Base-by-base conservation (phyloP, 2,329 filamentous ascomycete genomes). In the Penicillium paneum region DNA sequence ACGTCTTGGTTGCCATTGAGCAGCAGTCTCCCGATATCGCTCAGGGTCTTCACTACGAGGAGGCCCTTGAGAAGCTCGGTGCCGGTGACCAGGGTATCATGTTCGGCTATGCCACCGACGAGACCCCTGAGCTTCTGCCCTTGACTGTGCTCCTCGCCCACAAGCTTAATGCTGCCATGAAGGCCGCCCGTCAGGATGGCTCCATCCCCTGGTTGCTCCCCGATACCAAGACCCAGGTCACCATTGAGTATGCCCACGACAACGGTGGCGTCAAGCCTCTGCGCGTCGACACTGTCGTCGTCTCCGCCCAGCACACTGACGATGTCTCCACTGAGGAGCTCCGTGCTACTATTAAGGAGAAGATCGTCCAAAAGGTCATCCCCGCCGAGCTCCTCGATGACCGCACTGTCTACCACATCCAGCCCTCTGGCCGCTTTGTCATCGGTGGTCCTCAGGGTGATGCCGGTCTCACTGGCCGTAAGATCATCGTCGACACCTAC, bases 31-130 rank as follows among this genome's bases (percentile, higher is more conserved):
- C 93, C 71, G 94, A 99, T 79, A 99, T 99, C 73, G 94, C 94
- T 68, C 94, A 97, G 82, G 94, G 94, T 84, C 90, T 99, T 54
- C 91, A 97, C 84, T 96, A 96, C 78, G 94, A 99, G 65, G 85
- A 97, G 83, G 91, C 91, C 66, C 88, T 99, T 46, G 94, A 99
- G 86, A 88, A 96, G 81, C 88, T 99, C 64, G 94, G 94, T 79
- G 94, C 94, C 61, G 94, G 94, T 88, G 94, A 99, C 80, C 94
- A 99, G 84, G 94, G 94, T 83, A 97, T 99, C 84, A 99, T 99
- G 94, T 99, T 99, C 79, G 94, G 94, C 71, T 99, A 99, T 84
- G 94, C 94, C 77, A 96, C 94, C 71, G 94, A 99, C 73, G 94
- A 99, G 85, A 97, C 94, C 70, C 92, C 93, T 60, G 94, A 99